phyloP scores from a whole-genome alignment of 2,329 filamentous ascomycete species.

The Colletotrichum sp. region DNA sequence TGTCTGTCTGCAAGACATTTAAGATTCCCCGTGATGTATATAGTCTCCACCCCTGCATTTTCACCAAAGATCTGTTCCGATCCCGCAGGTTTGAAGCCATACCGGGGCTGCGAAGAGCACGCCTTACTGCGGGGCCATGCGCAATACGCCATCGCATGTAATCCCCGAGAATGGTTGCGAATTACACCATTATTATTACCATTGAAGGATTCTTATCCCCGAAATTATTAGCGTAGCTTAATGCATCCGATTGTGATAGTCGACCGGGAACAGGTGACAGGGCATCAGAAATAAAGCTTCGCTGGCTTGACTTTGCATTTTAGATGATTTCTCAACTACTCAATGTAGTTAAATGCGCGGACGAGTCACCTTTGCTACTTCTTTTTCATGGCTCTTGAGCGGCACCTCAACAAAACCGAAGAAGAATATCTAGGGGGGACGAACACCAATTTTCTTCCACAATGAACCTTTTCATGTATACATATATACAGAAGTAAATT shows the following conservation, averaged over 20 bases:
- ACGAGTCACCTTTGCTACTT: neutral
- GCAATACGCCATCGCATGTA: neutral
- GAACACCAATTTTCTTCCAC: accelerated
- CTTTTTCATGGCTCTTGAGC: neutral
- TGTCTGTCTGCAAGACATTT: neutral
- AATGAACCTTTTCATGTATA: neutral
- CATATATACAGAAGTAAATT: accelerated
- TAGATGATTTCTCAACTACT: neutral
- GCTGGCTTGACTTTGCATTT: accelerated
- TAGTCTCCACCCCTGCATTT: neutral
- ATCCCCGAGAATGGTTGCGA: neutral
- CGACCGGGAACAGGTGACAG: accelerated
- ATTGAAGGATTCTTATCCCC: neutral
- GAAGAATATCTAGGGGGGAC: accelerated
- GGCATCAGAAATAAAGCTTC: accelerated
- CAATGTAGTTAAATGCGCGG: neutral
- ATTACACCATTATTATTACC: neutral
- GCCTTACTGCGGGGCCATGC: conserved; percentile 23
- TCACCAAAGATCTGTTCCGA: neutral
- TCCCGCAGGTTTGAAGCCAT: neutral
- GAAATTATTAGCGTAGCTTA: neutral
- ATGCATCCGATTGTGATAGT: accelerated
- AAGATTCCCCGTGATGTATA: neutral
- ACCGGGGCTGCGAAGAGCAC: conserved; percentile 3
- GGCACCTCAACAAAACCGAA: neutral